Evolutionary conservation across 202 grass and related monocot genomes (phyloP), one percentile per base, ranked within the genome.

Genomic region (Bolboschoenoplectus hybrid): DNA sequence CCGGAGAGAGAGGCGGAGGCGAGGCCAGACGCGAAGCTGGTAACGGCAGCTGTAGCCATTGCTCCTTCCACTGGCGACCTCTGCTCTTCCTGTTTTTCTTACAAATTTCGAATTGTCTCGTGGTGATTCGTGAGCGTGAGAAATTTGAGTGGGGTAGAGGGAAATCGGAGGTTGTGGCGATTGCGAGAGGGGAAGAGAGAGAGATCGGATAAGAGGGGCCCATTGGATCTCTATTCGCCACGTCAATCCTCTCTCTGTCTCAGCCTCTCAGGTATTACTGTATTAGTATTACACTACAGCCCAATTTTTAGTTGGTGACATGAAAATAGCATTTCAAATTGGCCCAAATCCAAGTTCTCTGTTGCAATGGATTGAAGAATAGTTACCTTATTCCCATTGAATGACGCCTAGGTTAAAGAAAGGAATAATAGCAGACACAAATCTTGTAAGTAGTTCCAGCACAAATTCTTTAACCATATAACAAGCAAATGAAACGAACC

Each of bases 391-490:
- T 0, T 89, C 90, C 85, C 57, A 81, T 26, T 19, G 41, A 2
- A 1, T 84, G 62, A 67, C n/a, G 40, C 40, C 14, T 1, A 52
- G 56, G 51, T 14, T 69, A 13, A 19, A 9, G 41, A 9, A 41
- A 79, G 35, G 75, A 58, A 79, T 79, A 79, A 79, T 2, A 41
- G 44, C 55, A 17, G 16, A 58, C 55, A 17, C 34, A 40, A 67
- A 72, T 53, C 52, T 60, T 60, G 11, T 2, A 47, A 13, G 40
- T 34, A 57, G 3, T 61, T 19, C 53, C 11, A 43, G 39, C 19
- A 38, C 39, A 41, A 84, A 77, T 92, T 74, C 88, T 85, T 72
- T 46, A 78, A 73, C 56, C 46, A 71, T 36, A 81, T 86, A 43
- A 11, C 88, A 93, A 90, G 87, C 85, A 86, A 86, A 16, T 71